phyloP scores from a whole-genome alignment of 805 yeast species.

The Saccharomycopsis fodiens region DNA sequence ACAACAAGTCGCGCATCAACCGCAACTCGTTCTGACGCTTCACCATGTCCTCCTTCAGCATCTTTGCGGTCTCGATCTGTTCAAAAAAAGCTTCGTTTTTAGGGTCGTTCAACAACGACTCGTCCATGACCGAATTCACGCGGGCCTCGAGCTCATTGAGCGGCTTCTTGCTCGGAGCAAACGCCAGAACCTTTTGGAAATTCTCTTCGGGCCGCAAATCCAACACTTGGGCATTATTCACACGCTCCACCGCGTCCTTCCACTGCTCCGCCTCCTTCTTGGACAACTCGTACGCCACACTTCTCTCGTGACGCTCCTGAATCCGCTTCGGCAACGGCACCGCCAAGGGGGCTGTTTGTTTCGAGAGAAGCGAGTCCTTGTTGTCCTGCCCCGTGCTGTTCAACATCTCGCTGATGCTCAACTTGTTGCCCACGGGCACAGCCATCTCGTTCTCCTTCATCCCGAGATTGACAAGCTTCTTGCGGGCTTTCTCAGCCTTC shows the following conservation, averaged over 20 bases:
- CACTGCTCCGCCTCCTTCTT: conserved; percentile 82
- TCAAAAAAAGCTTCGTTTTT: conserved; percentile 78
- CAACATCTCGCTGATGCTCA: conserved; percentile 71
- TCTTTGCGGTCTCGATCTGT: conserved; percentile 72
- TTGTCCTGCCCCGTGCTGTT: conserved; percentile 43
- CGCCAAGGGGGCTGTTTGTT: conserved; percentile 42
- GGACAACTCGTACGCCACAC: conserved; percentile 84
- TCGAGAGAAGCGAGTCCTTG: conserved; percentile 31
- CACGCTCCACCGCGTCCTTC: conserved; percentile 70
- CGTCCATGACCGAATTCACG: conserved; percentile 50
- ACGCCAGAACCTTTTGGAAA: conserved; percentile 42
- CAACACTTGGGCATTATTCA: conserved; percentile 67
- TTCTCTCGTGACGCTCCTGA: conserved; percentile 77
- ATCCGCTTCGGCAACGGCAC: conserved; percentile 83
- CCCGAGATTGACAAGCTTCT: conserved; percentile 43
- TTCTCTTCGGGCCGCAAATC: neutral
- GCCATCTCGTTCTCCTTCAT: conserved; percentile 63
- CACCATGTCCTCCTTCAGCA: conserved; percentile 71
- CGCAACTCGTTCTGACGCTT: conserved; percentile 77
- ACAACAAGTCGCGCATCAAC: conserved; percentile 92
- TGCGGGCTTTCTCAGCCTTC: conserved; percentile 30
- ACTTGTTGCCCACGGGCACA: conserved; percentile 44
- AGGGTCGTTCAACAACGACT: conserved; percentile 66
- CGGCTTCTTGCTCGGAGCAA: conserved; percentile 40
- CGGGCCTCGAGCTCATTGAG: conserved; percentile 59